Percentiles rank a stretch among this genome's conserved stretches.
Evolutionary conservation across 2,329 filamentous ascomycete genomes (phyloP).

Genomic region (Colletotrichum lini): DNA sequence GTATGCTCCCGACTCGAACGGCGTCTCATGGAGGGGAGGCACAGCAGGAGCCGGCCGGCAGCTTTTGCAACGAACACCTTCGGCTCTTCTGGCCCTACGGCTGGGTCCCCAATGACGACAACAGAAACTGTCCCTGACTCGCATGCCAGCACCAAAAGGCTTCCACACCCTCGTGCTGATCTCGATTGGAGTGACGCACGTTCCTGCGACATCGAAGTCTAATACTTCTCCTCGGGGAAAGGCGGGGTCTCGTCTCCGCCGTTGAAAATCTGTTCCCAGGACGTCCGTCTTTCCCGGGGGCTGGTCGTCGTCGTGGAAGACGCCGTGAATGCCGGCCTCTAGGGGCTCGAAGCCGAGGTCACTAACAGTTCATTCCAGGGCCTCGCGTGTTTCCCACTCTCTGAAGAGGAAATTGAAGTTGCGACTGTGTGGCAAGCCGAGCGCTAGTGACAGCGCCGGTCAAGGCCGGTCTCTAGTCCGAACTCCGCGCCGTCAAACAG

Average conservation of each 20-base stretch:
- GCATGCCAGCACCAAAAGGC: conserved; percentile 2
- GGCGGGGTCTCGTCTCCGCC: neutral
- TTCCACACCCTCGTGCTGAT: conserved; percentile 28
- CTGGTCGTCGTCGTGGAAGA: neutral
- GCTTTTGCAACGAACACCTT: conserved; percentile 14
- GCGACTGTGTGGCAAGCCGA: neutral
- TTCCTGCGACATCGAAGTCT: conserved; percentile 26
- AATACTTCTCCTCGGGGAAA: neutral
- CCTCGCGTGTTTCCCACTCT: too few relatives aligned
- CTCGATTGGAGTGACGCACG: conserved; percentile 33
- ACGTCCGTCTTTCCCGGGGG: conserved; percentile 10
- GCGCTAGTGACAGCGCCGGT: too few relatives aligned
- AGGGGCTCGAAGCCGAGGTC: too few relatives aligned
- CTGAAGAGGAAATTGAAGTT: neutral
- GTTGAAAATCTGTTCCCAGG: neutral
- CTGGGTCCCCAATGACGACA: conserved; percentile 19
- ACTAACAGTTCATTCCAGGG: too few relatives aligned
- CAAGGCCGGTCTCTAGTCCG: conserved; percentile 2
- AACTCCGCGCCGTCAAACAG: conserved; percentile 9
- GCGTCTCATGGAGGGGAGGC: too few relatives aligned
- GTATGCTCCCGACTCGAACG: neutral
- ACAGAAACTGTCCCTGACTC: conserved; percentile 23
- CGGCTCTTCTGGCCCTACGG: neutral
- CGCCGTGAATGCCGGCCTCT: too few relatives aligned
- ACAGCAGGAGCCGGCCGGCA: conserved; percentile 1